Evolutionary conservation across 2,329 filamentous ascomycete species (phyloP).

Genomic region (Botrytis elliptica): DNA sequence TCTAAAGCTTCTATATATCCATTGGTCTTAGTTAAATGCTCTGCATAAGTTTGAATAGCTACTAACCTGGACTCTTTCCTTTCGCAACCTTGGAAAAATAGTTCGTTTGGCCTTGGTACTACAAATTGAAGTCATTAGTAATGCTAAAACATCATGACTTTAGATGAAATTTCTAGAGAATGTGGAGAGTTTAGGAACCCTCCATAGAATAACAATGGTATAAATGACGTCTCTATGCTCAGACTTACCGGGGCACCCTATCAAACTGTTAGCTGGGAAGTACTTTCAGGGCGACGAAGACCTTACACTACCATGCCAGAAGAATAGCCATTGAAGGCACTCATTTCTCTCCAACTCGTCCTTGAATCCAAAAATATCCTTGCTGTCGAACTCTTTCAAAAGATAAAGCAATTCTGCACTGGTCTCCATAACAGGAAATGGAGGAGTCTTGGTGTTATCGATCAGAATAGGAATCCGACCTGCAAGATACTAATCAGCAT

Average conservation of each 20-base stretch:
- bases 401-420: constrained; percentile 54
- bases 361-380: constrained; percentile 52
- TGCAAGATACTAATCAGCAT: constrained; percentile 19
- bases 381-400: constrained; percentile 46
- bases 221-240: not conserved
- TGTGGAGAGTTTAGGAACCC: too few relatives aligned
- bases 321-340: constrained; percentile 53
- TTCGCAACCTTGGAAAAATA: constrained; percentile 21
- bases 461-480: constrained; percentile 50
- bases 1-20: constrained; percentile 45
- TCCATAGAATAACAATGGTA: not conserved
- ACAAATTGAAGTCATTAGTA: not conserved
- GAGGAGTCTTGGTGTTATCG: constrained; percentile 49
- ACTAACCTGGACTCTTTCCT: constrained; percentile 11
- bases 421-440: constrained; percentile 53
- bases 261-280: not conserved
- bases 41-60: not conserved
- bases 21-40: not conserved
- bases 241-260: constrained; percentile 5
- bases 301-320: constrained; percentile 50
- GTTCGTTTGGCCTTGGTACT: constrained; percentile 17
- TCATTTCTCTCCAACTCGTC: constrained; percentile 51
- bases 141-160: too few relatives aligned
- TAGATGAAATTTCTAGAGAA: not conserved
- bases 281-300: not conserved